Evolutionary conservation across 2,329 filamentous ascomycete genomes (phyloP).

Genomic region (Apiospora phragmitis): DNA sequence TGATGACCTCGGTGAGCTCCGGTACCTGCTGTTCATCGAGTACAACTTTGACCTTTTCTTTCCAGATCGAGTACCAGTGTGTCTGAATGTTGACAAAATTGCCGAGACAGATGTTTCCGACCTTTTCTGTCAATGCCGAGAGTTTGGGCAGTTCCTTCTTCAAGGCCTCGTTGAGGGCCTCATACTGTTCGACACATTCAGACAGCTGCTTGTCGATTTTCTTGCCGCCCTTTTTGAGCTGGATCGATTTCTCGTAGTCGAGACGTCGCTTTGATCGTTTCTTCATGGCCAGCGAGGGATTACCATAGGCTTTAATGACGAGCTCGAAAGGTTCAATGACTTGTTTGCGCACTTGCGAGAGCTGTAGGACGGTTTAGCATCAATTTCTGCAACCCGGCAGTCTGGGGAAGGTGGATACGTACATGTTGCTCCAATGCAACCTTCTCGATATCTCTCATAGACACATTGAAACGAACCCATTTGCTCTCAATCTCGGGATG

Average conservation of each 20-base stretch:
- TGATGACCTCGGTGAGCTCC: constrained; percentile 71
- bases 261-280: constrained; percentile 91
- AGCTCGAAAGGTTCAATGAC: constrained; percentile 83
- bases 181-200: constrained; percentile 85
- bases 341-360: constrained; percentile 70
- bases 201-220: constrained; percentile 83
- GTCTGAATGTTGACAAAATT: constrained; percentile 85
- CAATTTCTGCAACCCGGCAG: constrained; percentile 13
- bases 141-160: constrained; percentile 90
- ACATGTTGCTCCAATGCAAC: constrained; percentile 84
- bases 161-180: constrained; percentile 86
- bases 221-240: constrained; percentile 77
- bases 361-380: constrained; percentile 39
- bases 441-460: constrained; percentile 81
- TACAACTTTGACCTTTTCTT: constrained; percentile 76
- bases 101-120: constrained; percentile 79
- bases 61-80: constrained; percentile 81
- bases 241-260: constrained; percentile 81
- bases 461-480: constrained; percentile 88
- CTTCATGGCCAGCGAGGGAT: constrained; percentile 85
- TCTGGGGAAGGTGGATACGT: constrained; percentile 36
- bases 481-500: constrained; percentile 89
- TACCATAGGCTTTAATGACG: constrained; percentile 77
- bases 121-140: constrained; percentile 75
- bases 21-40: constrained; percentile 68